These are phyloP conservation scores for Alternaria sp. DNA, from an alignment of 2,329 filamentous ascomycete species.

Conservation along the genomic window DNA sequence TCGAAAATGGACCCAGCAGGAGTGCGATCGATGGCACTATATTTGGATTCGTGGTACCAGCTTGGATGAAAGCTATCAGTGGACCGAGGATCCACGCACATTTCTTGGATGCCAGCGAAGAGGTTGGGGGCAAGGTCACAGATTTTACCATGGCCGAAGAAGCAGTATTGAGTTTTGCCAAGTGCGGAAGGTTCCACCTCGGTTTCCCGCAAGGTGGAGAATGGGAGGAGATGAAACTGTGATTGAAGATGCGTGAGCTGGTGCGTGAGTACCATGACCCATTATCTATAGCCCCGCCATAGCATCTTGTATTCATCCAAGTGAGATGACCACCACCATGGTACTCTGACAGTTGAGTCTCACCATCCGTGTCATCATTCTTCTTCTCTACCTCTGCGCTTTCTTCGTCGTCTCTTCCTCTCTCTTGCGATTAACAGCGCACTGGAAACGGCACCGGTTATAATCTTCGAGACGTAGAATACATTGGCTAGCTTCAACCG, in stretches of 20 bases:
- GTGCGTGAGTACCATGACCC: not conserved
- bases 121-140: conserved; percentile 47
- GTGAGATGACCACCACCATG: not conserved
- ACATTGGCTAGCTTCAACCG: too few relatives aligned
- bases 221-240: conserved; percentile 48
- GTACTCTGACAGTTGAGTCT: not conserved
- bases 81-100: conserved; percentile 51
- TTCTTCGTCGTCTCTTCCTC: not conserved
- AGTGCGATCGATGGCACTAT: conserved; percentile 49
- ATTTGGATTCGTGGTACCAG: conserved; percentile 52
- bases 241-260: not conserved
- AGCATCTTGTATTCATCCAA: not conserved
- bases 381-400: not conserved
- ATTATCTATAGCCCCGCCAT: not conserved
- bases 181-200: conserved; percentile 54
- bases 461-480: too few relatives aligned
- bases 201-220: conserved; percentile 54
- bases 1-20: conserved; percentile 29
- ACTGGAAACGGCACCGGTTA: too few relatives aligned
- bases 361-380: not conserved
- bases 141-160: conserved; percentile 50
- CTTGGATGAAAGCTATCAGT: conserved; percentile 53
- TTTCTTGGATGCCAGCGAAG: conserved; percentile 41
- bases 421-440: not conserved
- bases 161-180: conserved; percentile 49